Evolutionary conservation across 129 eudicot species (phyloP), one percentile per base, ranked within the genome.

Genomic region (Cynara cardunculus): DNA sequence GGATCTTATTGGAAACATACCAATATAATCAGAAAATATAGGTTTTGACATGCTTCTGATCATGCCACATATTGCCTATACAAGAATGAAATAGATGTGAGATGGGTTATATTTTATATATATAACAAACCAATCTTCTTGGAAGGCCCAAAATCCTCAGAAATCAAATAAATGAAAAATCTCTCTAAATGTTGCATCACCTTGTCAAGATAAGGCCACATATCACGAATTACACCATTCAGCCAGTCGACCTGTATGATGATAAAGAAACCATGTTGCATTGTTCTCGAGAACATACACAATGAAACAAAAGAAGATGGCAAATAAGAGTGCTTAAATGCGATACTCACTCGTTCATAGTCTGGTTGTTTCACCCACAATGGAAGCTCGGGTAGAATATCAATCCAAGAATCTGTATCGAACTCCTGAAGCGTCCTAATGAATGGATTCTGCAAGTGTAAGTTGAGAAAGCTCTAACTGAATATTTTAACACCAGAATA

Each of bases 141-240:
- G 13, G 8, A 37, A 37, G 14, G 1, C 46, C 46, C 25, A 73
- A 37, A 26, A 73, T 13, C 27, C 41, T 27, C 0, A 73, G 28
- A 44, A 7, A 74, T 49, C 32, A 19, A 25, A 32, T 32, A 32
- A 32, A 19, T 0, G 26, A 25, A 35, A 27, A 56, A 19, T 22
- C 56, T 16, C 25, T 6, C 3, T 71, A 73, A 30, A 41, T 37
- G 10, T 77, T 18, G 64, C 16, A 71, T 73, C 82, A 90, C 98
- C 94, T 93, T 93, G 79, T 93, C 91, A 69, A 93, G 89, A 75
- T 86, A 88, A 21, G 98, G 97, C 98, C 98, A 93, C 91, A 88
- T 86, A 69, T 84, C 84, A 75, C 49, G 76, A 64, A 89, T 65
- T 72, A 84, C 83, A 49, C 73, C 84, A 78, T 93, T 93, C 62